These are phyloP conservation scores for Moniliophthora roreri DNA, from an alignment of 1,284 basidiomycete species.

Conservation along the genomic window DNA sequence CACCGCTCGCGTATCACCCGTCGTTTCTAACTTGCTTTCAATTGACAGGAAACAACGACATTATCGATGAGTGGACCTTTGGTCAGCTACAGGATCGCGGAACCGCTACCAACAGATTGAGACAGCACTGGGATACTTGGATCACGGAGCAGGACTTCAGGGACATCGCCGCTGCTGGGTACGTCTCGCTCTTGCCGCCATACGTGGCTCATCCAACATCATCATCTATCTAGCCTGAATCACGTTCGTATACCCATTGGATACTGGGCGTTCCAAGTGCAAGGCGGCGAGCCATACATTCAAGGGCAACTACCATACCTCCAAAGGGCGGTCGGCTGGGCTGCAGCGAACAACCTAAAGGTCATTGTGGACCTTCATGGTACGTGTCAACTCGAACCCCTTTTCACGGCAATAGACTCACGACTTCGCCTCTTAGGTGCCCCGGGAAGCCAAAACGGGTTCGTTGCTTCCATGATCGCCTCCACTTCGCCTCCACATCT, in stretches of 20 bases:
- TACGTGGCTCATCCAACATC: slow-evolving; percentile 21
- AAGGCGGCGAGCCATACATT: slow-evolving; percentile 80
- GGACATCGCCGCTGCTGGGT: slow-evolving; percentile 75
- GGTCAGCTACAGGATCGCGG: slow-evolving; percentile 55
- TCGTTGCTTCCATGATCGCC: slow-evolving; percentile 18
- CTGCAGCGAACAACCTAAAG: slow-evolving; percentile 71
- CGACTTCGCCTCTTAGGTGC: slow-evolving; percentile 37
- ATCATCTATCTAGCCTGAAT: slow-evolving; percentile 53
- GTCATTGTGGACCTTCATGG: slow-evolving; percentile 84
- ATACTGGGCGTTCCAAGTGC: slow-evolving; percentile 89
- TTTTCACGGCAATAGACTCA: neutral
- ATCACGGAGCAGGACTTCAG: slow-evolving; percentile 78
- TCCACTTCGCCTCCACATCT: slow-evolving; percentile 3
- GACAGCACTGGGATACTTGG: slow-evolving; percentile 79
- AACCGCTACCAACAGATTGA: slow-evolving; percentile 49
- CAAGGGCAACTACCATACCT: slow-evolving; percentile 77
- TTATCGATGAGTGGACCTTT: slow-evolving; percentile 88
- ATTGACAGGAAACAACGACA: slow-evolving; percentile 48
- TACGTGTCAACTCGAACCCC: slow-evolving; percentile 17
- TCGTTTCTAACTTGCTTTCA: neutral
- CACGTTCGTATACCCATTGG: slow-evolving; percentile 88
- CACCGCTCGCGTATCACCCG: too few species aligned
- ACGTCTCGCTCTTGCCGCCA: slow-evolving; percentile 16
- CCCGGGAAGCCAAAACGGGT: slow-evolving; percentile 84
- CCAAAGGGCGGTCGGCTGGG: slow-evolving; percentile 76